Evolutionary conservation across 2,329 filamentous ascomycete genomes (phyloP), one percentile per base, ranked within the genome.

Genomic region (Botrytis hyacinthi): DNA sequence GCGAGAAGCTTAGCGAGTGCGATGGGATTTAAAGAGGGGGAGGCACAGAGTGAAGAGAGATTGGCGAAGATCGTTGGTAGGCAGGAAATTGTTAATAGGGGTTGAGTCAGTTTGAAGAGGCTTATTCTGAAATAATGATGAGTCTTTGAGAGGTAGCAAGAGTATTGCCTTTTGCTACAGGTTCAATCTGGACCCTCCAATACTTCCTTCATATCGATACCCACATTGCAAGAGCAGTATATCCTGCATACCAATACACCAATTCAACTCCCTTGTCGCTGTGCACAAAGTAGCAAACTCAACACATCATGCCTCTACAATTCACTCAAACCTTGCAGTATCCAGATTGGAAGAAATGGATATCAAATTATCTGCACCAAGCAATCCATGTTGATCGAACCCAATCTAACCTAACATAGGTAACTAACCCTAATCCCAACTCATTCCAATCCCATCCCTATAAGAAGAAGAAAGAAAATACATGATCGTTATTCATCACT

Each of bases 1-100:
- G 91, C 92, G 16, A 86, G 89, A 71, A 86, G 86, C 32, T 81
- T 95, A 81, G 87, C 88, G 75, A 84, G 83, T 77, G 85, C 84
- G 76, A 80, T 90, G 62, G 85, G 83, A 0, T 89, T 90, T 74
- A 78, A 83, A 0, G 83, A 86, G 4, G 89, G 87, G 1, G 81
- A 88, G 14, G 80, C 80, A 70, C 87, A 88, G 78, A 87, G 89
- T 2, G 83, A 87, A 70, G 83, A 84, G 22, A 87, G 87, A 0
- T 79, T 91, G 68, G 82, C 78, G 73, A 82, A 78, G 74, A 69
- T 69, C 26, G 40, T 32, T 22, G 57, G 37, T 37, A 69, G 37
- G 3, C 20, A 37, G 10, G 66, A 57, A 7, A 69, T 69, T 32
- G 54, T 69, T 9, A 69, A 69, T 57, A 42, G 10, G 40, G n/a